These are phyloP conservation scores for Trichoderma sp. DNA, from an alignment of 2,329 filamentous ascomycete genomes.

Conservation along the genomic window DNA sequence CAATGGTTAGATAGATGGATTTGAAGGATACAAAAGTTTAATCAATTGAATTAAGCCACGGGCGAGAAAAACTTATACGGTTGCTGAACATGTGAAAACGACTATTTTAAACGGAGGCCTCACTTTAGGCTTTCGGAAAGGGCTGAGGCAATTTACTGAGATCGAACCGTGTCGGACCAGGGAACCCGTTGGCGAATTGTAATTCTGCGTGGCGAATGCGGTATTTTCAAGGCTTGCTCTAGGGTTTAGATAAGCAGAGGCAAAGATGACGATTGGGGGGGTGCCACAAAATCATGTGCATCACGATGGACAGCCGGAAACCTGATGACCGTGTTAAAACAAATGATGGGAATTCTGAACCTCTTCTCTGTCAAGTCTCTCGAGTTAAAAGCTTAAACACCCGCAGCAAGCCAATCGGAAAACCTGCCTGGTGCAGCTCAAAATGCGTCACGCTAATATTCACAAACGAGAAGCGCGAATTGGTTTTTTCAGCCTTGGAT, in stretches of 20 bases:
- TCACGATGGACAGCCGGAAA: neutral
- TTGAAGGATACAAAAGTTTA: neutral
- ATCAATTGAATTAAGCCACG: neutral
- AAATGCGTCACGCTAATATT: neutral
- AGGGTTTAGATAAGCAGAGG: neutral
- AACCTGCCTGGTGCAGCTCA: too few relatives aligned
- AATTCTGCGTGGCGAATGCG: slow-evolving; percentile 3
- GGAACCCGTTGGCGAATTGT: neutral
- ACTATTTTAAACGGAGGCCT: neutral
- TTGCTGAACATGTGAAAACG: neutral
- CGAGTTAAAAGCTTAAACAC: neutral
- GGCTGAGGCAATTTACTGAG: slow-evolving; percentile 6
- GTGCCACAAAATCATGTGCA: neutral
- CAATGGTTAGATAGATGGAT: neutral
- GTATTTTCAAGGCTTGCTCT: slow-evolving; percentile 1
- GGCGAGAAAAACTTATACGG: too few relatives aligned
- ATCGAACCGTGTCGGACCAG: neutral
- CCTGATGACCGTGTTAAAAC: too few relatives aligned
- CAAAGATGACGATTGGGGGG: neutral
- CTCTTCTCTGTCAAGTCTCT: neutral
- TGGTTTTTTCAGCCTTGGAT: neutral
- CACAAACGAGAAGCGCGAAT: neutral
- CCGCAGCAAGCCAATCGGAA: neutral
- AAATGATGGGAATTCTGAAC: neutral
- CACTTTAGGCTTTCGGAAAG: neutral